Percentiles rank a stretch among this genome's conserved stretches.
phyloP scores from a whole-genome alignment of 345 rosid genomes.

The Corchorus olitorius region DNA sequence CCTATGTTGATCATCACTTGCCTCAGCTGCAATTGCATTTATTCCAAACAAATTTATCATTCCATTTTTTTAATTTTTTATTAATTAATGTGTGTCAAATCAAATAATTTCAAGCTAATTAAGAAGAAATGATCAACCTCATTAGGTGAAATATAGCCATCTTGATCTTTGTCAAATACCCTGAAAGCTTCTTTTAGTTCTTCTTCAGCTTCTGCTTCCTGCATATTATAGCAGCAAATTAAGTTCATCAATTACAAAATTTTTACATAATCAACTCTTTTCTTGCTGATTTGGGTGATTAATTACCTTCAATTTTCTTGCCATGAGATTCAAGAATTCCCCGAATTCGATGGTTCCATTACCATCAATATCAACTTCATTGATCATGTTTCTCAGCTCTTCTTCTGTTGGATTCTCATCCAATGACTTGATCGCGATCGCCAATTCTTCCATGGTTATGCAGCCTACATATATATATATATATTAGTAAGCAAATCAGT shows the following conservation, averaged over 20 bases:
- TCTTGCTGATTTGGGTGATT: not conserved
- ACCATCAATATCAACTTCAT: conserved; percentile 55
- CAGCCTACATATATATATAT: conserved; percentile 45
- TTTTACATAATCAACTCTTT: not conserved
- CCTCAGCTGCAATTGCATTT: conserved; percentile 47
- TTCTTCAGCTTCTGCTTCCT: conserved; percentile 61
- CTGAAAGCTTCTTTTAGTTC: conserved; percentile 64
- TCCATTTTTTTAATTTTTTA: not conserved
- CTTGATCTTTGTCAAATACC: conserved; percentile 71
- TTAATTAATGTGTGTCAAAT: not conserved
- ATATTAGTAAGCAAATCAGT: not conserved
- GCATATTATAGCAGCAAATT: not conserved
- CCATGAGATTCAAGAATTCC: conserved; percentile 75
- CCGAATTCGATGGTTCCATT: conserved; percentile 66
- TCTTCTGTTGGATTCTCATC: conserved; percentile 60
- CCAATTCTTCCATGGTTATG: conserved; percentile 63
- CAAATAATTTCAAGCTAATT: not conserved
- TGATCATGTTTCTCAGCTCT: conserved; percentile 64
- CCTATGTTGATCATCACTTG: conserved; percentile 56
- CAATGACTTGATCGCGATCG: conserved; percentile 49
- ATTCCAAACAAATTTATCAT: not conserved
- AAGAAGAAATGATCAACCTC: conserved; percentile 44
- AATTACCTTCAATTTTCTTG: conserved; percentile 64
- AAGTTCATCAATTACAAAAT: not conserved
- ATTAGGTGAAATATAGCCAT: conserved; percentile 62